These are phyloP conservation scores for Myochromella boudieri DNA, from an alignment of 768 basidiomycete species.

Conservation along the genomic window DNA sequence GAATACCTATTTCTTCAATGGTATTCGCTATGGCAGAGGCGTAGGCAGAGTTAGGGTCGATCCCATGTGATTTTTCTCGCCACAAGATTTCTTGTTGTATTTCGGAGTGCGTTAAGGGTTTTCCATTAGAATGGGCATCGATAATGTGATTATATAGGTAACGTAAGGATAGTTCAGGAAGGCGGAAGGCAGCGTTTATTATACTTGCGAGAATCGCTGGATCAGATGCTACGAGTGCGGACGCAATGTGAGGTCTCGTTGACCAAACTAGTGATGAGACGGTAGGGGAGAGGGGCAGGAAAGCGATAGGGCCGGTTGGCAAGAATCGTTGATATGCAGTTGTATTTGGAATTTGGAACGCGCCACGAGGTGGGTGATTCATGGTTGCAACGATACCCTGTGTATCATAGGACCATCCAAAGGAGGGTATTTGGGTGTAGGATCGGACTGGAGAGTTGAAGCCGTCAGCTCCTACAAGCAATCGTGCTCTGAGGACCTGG, in stretches of 20 bases:
- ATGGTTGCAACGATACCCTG: conserved; percentile 92
- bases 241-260: conserved; percentile 72
- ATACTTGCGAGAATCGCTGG: conserved; percentile 64
- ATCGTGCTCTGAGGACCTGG: conserved; percentile 61
- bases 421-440: conserved; percentile 82
- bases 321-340: conserved; percentile 94
- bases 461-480: conserved; percentile 91
- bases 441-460: conserved; percentile 90
- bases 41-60: conserved; percentile 63
- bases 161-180: conserved; percentile 71
- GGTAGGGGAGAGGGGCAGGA: conserved; percentile 81
- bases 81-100: conserved; percentile 67
- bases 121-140: conserved; percentile 46
- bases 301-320: conserved; percentile 93
- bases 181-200: conserved; percentile 90
- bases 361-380: conserved; percentile 62
- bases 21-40: conserved; percentile 42
- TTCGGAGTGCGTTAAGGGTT: conserved; percentile 44
- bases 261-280: conserved; percentile 94
- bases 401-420: conserved; percentile 89
- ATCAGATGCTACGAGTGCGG: conserved; percentile 66
- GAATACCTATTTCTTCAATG: conserved; percentile 43
- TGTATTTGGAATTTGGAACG: conserved; percentile 64
- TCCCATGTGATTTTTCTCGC: conserved; percentile 71
- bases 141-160: conserved; percentile 65